A percentile compares a stretch with the other conserved stretches of the same genome.
These are phyloP conservation scores for Neurospora sp. DNA, from an alignment of 495 filamentous ascomycete species.

Conservation along the genomic window DNA sequence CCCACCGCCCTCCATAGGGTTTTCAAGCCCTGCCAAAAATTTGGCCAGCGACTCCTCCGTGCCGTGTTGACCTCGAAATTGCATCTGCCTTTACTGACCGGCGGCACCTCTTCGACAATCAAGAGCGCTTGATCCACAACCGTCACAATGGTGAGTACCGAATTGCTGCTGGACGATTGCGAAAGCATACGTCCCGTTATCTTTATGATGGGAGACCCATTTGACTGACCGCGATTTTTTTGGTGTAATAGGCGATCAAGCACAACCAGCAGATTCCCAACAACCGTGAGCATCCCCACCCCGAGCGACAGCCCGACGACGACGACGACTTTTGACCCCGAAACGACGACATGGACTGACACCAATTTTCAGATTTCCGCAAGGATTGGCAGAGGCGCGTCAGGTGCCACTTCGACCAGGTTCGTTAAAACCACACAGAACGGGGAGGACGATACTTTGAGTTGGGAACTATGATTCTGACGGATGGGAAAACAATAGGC, in stretches of 20 bases:
- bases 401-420: conserved; percentile 98
- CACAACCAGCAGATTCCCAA: conserved; percentile 98
- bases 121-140: conserved; percentile 30
- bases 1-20: conserved; percentile 31
- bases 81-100: conserved; percentile 25
- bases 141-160: conserved; percentile 25
- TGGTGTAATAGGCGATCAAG: conserved; percentile 67
- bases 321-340: conserved; percentile 5
- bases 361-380: conserved; percentile 70
- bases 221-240: conserved; percentile 13
- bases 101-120: conserved; percentile 24
- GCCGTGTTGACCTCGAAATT: conserved; percentile 28
- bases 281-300: conserved; percentile 64
- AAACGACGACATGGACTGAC: conserved; percentile 13
- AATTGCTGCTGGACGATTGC: neutral
- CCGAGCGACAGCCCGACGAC: conserved; percentile 7
- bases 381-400: conserved; percentile 99
- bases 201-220: neutral
- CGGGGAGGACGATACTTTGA: neutral
- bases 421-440: conserved; percentile 35
- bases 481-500: conserved; percentile 52
- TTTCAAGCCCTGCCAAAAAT: conserved; percentile 40
- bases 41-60: conserved; percentile 24
- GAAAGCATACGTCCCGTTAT: conserved; percentile 8
- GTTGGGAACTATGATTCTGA: conserved; percentile 19